phyloP scores from a whole-genome alignment of 2,329 filamentous ascomycete species.

The Rhynchosporium agropyri region DNA sequence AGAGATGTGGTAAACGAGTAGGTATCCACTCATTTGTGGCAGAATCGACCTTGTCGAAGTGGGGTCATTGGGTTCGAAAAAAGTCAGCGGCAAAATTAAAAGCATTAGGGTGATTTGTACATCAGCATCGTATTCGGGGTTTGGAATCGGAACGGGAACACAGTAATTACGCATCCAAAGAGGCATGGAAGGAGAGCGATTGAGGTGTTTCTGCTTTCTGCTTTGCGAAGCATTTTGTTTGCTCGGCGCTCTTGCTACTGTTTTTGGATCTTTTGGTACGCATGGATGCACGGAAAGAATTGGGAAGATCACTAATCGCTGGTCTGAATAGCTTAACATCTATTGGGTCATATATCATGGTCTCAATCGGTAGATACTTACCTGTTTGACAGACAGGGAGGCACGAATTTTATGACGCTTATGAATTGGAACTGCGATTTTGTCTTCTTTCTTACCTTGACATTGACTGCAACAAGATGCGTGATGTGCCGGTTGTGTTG shows the following conservation, averaged over 20 bases:
- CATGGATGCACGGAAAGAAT: too few relatives aligned
- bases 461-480: too few relatives aligned
- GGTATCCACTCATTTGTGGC: neutral
- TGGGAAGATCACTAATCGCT: too few relatives aligned
- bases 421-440: too few relatives aligned
- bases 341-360: too few relatives aligned
- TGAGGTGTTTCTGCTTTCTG: neutral
- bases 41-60: neutral
- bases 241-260: neutral
- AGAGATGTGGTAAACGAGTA: constrained; percentile 54
- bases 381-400: too few relatives aligned
- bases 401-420: too few relatives aligned
- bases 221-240: neutral
- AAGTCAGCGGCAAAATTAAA: neutral
- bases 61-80: neutral
- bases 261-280: neutral
- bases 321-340: too few relatives aligned
- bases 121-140: neutral
- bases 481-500: too few relatives aligned
- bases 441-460: too few relatives aligned
- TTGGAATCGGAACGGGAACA: neutral
- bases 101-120: constrained; percentile 13
- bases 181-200: neutral
- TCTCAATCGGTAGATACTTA: too few relatives aligned
- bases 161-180: constrained; percentile 1